Conservation (phyloP, 163 green algal genomes). For the Scenedesmus sp. region DNA sequence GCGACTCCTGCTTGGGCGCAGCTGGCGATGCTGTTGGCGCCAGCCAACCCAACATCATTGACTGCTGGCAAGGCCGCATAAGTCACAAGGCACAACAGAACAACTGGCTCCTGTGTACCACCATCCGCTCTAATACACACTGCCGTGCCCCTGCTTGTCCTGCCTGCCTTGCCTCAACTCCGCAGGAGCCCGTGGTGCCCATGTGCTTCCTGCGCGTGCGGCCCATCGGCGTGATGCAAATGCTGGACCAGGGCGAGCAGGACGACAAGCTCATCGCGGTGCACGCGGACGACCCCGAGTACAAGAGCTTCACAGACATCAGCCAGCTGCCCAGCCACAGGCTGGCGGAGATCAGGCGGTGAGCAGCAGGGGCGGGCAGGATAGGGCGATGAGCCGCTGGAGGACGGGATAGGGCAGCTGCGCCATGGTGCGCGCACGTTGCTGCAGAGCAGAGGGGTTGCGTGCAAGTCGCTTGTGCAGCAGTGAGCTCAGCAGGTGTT, state of each 20-base stretch:
- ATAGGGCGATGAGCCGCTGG: background rate
- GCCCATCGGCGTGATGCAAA: slow-evolving; percentile 97
- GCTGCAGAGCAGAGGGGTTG: no score
- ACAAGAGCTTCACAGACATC: slow-evolving; percentile 92
- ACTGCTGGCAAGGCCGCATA: no score
- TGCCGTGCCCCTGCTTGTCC: background rate
- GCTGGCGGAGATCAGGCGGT: slow-evolving; percentile 91
- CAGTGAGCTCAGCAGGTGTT: no score
- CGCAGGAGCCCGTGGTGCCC: slow-evolving; percentile 89
- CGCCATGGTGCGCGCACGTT: no score
- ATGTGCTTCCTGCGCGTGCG: slow-evolving; percentile 93
- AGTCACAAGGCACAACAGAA: no score
- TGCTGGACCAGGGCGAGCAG: slow-evolving; percentile 91
- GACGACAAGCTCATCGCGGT: slow-evolving; percentile 89
- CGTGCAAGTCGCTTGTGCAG: no score
- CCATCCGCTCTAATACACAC: no score
- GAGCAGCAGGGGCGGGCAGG: background rate
- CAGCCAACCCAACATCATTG: no score
- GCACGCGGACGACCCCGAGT: slow-evolving; percentile 96
- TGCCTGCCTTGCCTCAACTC: slow-evolving; percentile 29
- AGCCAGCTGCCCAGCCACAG: slow-evolving; percentile 90
- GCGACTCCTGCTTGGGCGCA: background rate
- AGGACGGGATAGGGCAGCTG: no score
- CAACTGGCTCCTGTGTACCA: no score
- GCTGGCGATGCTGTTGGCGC: background rate